A percentile compares a stretch with the other conserved stretches of the same genome.
These are phyloP conservation scores for Salicornia ramosissima DNA, from an alignment of 148 eudicot species.

Conservation along the genomic window DNA sequence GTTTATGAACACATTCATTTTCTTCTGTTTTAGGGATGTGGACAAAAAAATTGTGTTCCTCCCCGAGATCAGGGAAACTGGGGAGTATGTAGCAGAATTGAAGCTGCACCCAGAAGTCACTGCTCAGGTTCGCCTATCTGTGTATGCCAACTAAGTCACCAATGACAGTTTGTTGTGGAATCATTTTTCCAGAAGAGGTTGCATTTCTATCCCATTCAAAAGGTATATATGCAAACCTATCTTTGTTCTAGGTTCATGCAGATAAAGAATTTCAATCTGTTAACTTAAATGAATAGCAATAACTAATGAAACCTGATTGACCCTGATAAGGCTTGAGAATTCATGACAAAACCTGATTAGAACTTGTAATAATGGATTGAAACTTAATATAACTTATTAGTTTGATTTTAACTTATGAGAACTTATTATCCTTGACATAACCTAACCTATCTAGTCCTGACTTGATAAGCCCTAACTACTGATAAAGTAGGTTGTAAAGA, in stretches of 20 bases:
- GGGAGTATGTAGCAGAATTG: conserved; percentile 81
- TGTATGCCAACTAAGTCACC: conserved; percentile 73
- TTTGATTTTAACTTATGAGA: too few species aligned
- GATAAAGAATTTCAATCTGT: too few species aligned
- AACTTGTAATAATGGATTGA: too few species aligned
- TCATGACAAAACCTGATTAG: too few species aligned
- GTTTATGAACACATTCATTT: neutral
- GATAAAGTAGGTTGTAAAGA: too few species aligned
- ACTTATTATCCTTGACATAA: too few species aligned
- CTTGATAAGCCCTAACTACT: too few species aligned
- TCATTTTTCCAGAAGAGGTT: neutral
- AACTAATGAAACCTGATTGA: too few species aligned
- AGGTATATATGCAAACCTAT: conserved; percentile 15
- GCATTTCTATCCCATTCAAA: conserved; percentile 5
- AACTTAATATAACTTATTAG: too few species aligned
- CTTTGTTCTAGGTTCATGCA: neutral
- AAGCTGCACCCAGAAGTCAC: conserved; percentile 91
- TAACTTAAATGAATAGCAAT: too few species aligned
- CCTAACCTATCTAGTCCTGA: too few species aligned
- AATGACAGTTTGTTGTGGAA: conserved; percentile 15
- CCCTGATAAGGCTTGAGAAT: too few species aligned
- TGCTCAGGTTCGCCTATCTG: conserved; percentile 67
- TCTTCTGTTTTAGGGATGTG: conserved; percentile 52
- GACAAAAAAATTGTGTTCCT: conserved; percentile 73
- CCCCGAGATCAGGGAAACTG: conserved; percentile 88